Conservation (phyloP, 345 rosid species). For the Litchi chinensis region DNA sequence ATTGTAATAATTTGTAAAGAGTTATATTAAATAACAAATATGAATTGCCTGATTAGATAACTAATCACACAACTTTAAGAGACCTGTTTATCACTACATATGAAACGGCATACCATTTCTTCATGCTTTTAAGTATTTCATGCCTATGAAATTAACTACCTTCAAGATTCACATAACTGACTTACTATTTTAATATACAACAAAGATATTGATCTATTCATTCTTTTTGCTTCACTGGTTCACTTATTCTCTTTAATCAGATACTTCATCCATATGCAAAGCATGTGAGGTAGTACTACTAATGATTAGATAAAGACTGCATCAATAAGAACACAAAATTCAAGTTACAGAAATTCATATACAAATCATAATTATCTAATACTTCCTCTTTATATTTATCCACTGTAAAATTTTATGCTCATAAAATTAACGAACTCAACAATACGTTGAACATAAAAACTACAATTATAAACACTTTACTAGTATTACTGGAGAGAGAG, state of each 20-base stretch:
- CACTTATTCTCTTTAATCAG: background rate
- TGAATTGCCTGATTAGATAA: background rate
- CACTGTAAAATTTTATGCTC: slow-evolving; percentile 5
- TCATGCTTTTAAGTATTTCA: background rate
- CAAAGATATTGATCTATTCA: background rate
- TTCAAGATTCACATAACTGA: background rate
- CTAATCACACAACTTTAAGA: background rate
- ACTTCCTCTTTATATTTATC: too few species aligned
- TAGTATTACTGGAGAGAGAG: background rate
- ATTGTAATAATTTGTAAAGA: background rate
- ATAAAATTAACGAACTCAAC: slow-evolving; percentile 4
- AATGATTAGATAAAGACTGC: background rate
- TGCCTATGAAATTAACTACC: background rate
- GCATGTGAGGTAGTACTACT: background rate
- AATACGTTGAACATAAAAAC: background rate
- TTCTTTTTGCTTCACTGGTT: background rate
- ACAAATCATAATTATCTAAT: too few species aligned
- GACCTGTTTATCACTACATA: background rate
- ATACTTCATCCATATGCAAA: background rate
- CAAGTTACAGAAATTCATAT: background rate
- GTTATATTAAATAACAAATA: background rate
- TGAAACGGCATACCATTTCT: background rate
- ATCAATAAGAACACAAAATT: background rate
- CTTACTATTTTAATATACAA: background rate
- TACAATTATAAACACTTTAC: background rate